Conservation (phyloP, 148 eudicot genomes). For the Amaranthus cruentus region DNA sequence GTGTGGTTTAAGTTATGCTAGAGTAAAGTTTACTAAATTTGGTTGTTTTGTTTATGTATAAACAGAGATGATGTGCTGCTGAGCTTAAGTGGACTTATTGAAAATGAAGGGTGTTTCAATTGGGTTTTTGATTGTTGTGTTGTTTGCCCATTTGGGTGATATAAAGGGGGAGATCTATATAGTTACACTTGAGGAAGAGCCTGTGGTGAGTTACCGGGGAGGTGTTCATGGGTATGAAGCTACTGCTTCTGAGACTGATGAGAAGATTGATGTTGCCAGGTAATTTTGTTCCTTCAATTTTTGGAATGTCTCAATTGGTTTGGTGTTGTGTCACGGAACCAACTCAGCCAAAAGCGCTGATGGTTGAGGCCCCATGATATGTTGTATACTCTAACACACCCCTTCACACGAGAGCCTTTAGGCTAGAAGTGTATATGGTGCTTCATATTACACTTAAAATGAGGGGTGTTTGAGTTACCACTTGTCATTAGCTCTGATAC, state of each 20-base stretch:
- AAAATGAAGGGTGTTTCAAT: conserved; percentile 45
- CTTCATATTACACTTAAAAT: no score
- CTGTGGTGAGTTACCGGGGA: conserved; percentile 79
- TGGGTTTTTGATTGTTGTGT: conserved; percentile 33
- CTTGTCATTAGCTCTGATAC: no score
- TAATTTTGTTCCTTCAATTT: conserved; percentile 11
- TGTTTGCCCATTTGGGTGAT: conserved; percentile 39
- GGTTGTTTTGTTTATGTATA: conserved; percentile 7
- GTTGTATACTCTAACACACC: no score
- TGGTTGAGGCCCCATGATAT: background rate
- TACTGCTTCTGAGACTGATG: conserved; percentile 84
- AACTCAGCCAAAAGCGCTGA: background rate
- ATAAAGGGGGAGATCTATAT: conserved; percentile 65
- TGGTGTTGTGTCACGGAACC: background rate
- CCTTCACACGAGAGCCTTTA: no score
- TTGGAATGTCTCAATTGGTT: background rate
- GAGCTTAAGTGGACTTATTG: conserved; percentile 20
- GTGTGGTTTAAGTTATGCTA: background rate
- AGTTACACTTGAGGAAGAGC: conserved; percentile 80
- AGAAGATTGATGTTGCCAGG: conserved; percentile 86
- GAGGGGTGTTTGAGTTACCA: no score
- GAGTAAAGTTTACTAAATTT: conserved; percentile 7
- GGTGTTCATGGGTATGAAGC: conserved; percentile 77
- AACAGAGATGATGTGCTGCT: conserved; percentile 26
- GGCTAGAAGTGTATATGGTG: no score